Conservation (phyloP, 2,329 filamentous ascomycete genomes). For the Talaromyces sp. region DNA sequence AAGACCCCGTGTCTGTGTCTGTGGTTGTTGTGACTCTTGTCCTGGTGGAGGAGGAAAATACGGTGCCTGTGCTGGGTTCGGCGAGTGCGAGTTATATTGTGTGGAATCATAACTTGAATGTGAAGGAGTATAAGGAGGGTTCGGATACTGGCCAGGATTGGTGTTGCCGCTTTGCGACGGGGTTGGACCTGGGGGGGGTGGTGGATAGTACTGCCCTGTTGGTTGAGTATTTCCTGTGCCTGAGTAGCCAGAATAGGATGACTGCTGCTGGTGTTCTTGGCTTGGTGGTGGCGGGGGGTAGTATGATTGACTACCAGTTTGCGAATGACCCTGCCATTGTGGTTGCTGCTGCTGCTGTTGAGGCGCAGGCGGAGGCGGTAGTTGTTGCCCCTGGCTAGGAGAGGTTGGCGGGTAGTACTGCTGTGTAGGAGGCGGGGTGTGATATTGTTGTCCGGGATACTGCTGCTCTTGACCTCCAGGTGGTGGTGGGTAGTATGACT, state of each 20-base stretch:
- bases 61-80: conserved; percentile 28
- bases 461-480: conserved; percentile 4
- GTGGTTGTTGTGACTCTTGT: conserved; percentile 33
- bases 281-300: conserved; percentile 14
- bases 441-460: conserved; percentile 3
- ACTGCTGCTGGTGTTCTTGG: conserved; percentile 18
- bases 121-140: neutral
- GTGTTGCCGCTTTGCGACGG: conserved; percentile 21
- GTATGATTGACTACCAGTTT: conserved; percentile 12
- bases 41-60: conserved; percentile 46
- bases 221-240: neutral
- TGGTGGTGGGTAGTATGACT: conserved; percentile 13
- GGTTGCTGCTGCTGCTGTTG: conserved; percentile 22
- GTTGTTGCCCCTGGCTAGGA: conserved; percentile 8
- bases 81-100: conserved; percentile 10
- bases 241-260: conserved; percentile 1
- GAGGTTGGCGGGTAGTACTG: conserved; percentile 7
- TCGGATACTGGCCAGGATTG: conserved; percentile 10
- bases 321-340: conserved; percentile 19
- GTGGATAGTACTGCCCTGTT: conserved; percentile 38
- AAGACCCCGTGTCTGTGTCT: conserved; percentile 36
- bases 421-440: conserved; percentile 9
- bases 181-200: conserved; percentile 39
- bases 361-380: conserved; percentile 10
- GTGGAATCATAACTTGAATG: conserved; percentile 8